Percentiles rank a stretch among this genome's conserved stretches.
These are phyloP conservation scores for Tagetes patula DNA, from an alignment of 129 eudicot species.

Conservation along the genomic window DNA sequence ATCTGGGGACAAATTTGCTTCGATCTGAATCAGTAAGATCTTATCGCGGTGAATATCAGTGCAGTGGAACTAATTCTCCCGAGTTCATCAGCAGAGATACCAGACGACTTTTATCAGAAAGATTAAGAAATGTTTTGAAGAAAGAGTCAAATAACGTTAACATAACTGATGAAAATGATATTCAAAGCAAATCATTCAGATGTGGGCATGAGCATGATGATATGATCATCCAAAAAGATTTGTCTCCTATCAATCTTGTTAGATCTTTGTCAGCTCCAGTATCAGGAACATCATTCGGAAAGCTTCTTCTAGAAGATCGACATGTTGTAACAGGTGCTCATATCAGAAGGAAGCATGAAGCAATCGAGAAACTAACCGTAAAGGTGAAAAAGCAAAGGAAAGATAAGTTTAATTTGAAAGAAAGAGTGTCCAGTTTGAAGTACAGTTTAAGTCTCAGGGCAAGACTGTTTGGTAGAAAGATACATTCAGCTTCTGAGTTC, in stretches of 20 bases:
- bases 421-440: constrained; percentile 73
- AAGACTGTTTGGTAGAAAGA: constrained; percentile 66
- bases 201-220: constrained; percentile 33
- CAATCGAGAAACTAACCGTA: constrained; percentile 45
- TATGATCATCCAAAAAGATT: constrained; percentile 35
- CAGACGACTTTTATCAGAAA: constrained; percentile 62
- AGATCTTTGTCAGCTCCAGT: constrained; percentile 94
- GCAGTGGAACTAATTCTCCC: constrained; percentile 60
- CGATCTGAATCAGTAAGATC: constrained; percentile 89
- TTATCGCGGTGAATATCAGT: constrained; percentile 59
- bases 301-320: constrained; percentile 92
- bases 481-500: constrained; percentile 49
- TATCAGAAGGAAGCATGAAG: constrained; percentile 88
- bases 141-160: constrained; percentile 41
- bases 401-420: constrained; percentile 75
- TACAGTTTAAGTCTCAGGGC: constrained; percentile 59
- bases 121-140: constrained; percentile 68
- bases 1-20: constrained; percentile 53
- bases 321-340: constrained; percentile 80
- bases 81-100: constrained; percentile 76
- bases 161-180: constrained; percentile 35
- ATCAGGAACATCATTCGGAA: constrained; percentile 87
- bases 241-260: constrained; percentile 72
- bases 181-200: constrained; percentile 54
- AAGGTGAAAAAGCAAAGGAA: constrained; percentile 65